Evolutionary conservation across 2,329 filamentous ascomycete species (phyloP), one percentile per base, ranked within the genome.

Genomic region (Botrytis sinoallii): DNA sequence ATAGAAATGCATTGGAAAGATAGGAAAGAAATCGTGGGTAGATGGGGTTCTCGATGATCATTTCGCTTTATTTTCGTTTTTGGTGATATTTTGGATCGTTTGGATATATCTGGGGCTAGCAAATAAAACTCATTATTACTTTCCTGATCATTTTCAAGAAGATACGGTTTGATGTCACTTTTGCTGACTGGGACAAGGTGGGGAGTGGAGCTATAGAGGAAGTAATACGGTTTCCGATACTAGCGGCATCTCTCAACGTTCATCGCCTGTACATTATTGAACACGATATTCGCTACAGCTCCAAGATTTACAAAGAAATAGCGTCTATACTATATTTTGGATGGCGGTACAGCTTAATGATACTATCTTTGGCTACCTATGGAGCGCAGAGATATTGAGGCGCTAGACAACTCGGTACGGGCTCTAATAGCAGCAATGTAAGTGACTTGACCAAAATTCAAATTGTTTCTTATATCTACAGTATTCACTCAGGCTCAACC

Each of bases 281-380:
- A 22, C 18, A 10, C 2, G 57, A 32, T 22, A 3, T 22, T 59
- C 29, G 1, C 18, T 35, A 8, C 12, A 5, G 20, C 18, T 14
- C 29, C 20, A 35, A 12, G 18, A 35, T 3, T 3, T 8, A 9
- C 1, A 5, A 12, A 3, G 1, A 12, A 25, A 1, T 52, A 3
- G 46, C 1, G 46, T 12, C 7, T 12, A 14, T 22, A 38, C 9
- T 60, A 7, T 4, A 6, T 40, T 4, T 6, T 25, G 2, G 3
- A n/a, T 61, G 38, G 4, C 4, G 25, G 59, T 14, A 16, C 0
- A 40, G 22, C 8, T 8, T 4, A 2, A 40, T 40, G 12, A 22
- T 1, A n/a, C 22, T 40, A 14, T 1, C 3, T 16, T 16, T 38
- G 3, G 8, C 59, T 44, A 20, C 14, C 1, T 14, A 25, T 38